Evolutionary conservation across 2,329 filamentous ascomycete genomes (phyloP), one percentile per base, ranked within the genome.

Genomic region (Ophiostoma australiae): DNA sequence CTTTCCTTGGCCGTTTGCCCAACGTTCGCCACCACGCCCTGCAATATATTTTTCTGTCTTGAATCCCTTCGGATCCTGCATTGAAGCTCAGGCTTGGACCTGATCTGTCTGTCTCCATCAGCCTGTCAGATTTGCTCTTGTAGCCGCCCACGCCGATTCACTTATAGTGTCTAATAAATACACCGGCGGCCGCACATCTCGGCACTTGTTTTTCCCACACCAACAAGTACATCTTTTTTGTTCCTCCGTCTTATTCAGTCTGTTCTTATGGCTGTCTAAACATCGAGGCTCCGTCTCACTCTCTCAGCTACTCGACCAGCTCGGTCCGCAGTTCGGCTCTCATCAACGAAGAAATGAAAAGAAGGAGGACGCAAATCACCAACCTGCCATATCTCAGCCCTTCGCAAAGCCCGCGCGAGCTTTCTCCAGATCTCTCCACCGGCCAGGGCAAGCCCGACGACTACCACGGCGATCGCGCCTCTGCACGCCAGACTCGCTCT

Each of bases 401-500:
- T 35, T 79, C 80, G 41, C 78, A 78, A 65, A 79, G 69, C 67
- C 73, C 72, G 17, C 70, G 80, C 76, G 81, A 82, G 74, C 76
- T 80, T 72, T 82, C 83, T 72, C 81, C 83, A 70, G 79, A 78
- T 70, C 81, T 82, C 63, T 80, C 81, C 6, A 82, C 83, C 61
- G 79, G 81, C 73, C 80, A 82, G 63, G 71, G 58, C 37, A 65
- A 23, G 63, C 41, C 33, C 35, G 3, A 39, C 37, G 20, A 66
- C 63, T 39, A 20, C 20, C 20, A 66, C 63, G 63, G 33, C 63
- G 20, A 66, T 13, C 33, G 63, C 35, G 63, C 71, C 7, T 44
- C 52, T 33, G 48, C 37, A 27, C 48, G 41, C 31, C 72, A 70
- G 37, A 67, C 70, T n/a, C 67, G 39, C 52, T 69, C 66, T 15